Conservation (phyloP, 768 basidiomycete genomes). For the Kwoniella bestiolae region DNA sequence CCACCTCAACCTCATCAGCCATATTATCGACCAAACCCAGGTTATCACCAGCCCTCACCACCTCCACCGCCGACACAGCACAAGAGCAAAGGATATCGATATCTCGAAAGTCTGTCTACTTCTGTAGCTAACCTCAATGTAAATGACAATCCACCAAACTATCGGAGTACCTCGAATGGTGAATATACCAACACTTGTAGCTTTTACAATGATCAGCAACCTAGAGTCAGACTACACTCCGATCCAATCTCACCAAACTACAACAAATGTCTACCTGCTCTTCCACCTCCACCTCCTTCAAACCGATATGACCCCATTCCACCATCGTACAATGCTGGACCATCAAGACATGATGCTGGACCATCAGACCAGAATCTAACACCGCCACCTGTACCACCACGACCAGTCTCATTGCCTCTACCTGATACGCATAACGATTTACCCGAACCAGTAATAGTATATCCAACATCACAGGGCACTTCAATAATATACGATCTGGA, state of each 20-base stretch:
- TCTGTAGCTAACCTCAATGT: conserved; percentile 2
- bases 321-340: too few species aligned
- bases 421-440: conserved; percentile 8
- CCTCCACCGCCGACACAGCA: neutral
- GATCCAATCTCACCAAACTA: conserved; percentile 10
- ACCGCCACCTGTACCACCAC: conserved; percentile 18
- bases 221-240: neutral
- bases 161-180: neutral
- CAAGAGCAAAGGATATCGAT: conserved; percentile 1
- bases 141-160: too few species aligned
- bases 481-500: too few species aligned
- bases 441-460: neutral
- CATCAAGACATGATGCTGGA: neutral
- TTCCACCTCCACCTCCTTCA: conserved; percentile 11
- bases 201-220: neutral
- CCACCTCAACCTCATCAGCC: neutral
- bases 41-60: neutral
- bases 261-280: conserved; percentile 19
- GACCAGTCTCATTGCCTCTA: conserved; percentile 19
- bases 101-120: conserved; percentile 11
- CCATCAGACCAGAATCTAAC: neutral
- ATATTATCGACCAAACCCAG: neutral
- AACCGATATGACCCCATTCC: neutral
- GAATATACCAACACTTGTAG: neutral
- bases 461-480: neutral